Base-by-base conservation (phyloP, 106 monocot genomes). In the Agapanthus africanus region DNA sequence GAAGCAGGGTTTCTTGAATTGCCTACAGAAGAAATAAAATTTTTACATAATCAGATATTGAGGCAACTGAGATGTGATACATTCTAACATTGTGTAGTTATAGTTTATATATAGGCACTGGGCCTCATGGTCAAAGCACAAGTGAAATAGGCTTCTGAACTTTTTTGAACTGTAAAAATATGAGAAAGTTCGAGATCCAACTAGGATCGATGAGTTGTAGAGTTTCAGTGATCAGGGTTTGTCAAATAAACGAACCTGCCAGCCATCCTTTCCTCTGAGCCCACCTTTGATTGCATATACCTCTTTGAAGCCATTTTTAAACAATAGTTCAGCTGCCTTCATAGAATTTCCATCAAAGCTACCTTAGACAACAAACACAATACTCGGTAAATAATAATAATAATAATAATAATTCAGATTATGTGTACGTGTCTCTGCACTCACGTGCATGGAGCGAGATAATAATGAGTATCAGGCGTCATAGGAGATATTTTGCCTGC, bases 271-370 rank as follows among this genome's bases (percentile, higher is more conserved):
- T 71, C 97, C 97, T 78, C 86, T 73, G 18, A 99, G 34, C 2
- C 97, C 97, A 66, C 87, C 92, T 82, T 92, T 90, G 65, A 99
- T 85, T 70, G 97, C 92, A 83, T 90, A 99, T 27, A 84, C 88
- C 67, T 89, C 97, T 69, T 92, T 92, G 66, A 99, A 99, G 42
- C 97, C 92, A 66, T 83, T 87, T 52, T 92, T 85, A 59, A 74
- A 74, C 25, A 99, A 66, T 4, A 92, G 69, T 61, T 92, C 89
- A 15, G 97, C 92, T n/a, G 84, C 79, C 76, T 80, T 74, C 34
- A 99, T 63, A 61, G 97, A 99, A 70, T 79, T 78, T 73, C 82
- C 97, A 79, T 90, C 97, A 76, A 99, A 99, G 79, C 97, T 99
- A 85, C 84, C 84, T 84, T 92, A 65, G 84, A 84, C 79, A 81